A percentile compares a stretch with the other conserved stretches of the same genome.
Conservation (phyloP, 495 filamentous ascomycete genomes). For the Pseudomonodictys pantanalensis region DNA sequence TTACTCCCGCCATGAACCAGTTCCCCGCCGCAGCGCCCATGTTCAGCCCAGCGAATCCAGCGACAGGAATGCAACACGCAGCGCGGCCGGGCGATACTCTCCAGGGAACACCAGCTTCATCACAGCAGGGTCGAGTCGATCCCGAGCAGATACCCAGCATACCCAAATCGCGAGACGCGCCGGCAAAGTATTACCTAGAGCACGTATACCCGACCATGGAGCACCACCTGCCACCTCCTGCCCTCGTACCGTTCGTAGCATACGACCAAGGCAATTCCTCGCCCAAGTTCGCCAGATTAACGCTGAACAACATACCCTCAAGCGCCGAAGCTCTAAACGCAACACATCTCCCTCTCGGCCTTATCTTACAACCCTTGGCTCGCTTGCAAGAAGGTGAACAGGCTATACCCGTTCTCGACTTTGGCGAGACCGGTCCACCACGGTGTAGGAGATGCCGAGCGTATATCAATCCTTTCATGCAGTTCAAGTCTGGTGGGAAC, state of each 20-base stretch:
- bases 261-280: constrained; percentile 96
- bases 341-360: constrained; percentile 80
- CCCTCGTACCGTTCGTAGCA: constrained; percentile 84
- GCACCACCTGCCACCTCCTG: constrained; percentile 82
- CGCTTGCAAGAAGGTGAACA: constrained; percentile 79
- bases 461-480: constrained; percentile 99
- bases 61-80: constrained; percentile 56
- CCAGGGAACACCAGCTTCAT: constrained; percentile 31
- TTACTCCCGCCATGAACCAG: constrained; percentile 58
- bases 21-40: constrained; percentile 59
- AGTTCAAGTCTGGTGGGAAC: constrained; percentile 87
- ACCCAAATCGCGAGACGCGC: constrained; percentile 75
- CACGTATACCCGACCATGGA: constrained; percentile 94
- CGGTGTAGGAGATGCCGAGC: constrained; percentile 90
- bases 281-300: constrained; percentile 87
- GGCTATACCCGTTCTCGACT: constrained; percentile 89
- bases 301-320: constrained; percentile 86
- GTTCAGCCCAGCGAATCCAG: constrained; percentile 55
- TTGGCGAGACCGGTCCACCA: constrained; percentile 86
- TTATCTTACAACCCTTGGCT: constrained; percentile 86
- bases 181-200: constrained; percentile 77
- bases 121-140: constrained; percentile 75
- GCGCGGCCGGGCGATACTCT: constrained; percentile 46
- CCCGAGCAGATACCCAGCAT: constrained; percentile 93
- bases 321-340: constrained; percentile 73